phyloP scores from a whole-genome alignment of 192 early-diverging fungal species.

The Umbelopsis sp. region DNA sequence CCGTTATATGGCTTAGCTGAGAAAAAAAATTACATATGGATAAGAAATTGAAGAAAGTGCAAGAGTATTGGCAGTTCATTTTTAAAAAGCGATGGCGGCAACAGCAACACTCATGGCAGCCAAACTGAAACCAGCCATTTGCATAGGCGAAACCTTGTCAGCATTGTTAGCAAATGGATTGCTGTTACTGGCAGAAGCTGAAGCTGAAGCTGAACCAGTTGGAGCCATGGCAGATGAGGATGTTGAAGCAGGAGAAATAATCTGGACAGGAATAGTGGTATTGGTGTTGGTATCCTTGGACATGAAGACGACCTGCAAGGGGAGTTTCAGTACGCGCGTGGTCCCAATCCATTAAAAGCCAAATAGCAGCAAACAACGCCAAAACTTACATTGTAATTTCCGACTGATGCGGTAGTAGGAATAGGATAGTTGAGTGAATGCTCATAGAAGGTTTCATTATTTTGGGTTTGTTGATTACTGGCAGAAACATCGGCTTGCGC shows the following conservation, averaged over 20 bases:
- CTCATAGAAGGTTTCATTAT: slow-evolving; percentile 30
- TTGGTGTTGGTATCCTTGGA: slow-evolving; percentile 24
- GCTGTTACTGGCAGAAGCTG: background rate
- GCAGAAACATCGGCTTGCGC: slow-evolving; percentile 28
- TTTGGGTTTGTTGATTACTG: slow-evolving; percentile 7
- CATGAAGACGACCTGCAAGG: slow-evolving; percentile 28
- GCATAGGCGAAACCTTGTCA: slow-evolving; percentile 16
- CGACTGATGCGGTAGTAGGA: slow-evolving; percentile 26
- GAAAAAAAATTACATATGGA: background rate
- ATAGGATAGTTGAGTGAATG: slow-evolving; percentile 32
- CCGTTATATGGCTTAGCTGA: too few species aligned
- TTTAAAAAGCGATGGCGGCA: slow-evolving; percentile 28
- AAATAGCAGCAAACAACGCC: slow-evolving; percentile 10
- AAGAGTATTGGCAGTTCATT: background rate
- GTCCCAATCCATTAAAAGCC: slow-evolving; percentile 5
- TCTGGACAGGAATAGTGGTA: slow-evolving; percentile 29
- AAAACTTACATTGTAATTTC: slow-evolving; percentile 30
- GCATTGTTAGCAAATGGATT: slow-evolving; percentile 22
- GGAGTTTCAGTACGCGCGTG: background rate
- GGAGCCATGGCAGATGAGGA: background rate
- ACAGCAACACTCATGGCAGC: slow-evolving; percentile 28
- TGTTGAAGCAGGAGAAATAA: slow-evolving; percentile 24
- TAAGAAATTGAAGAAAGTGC: background rate
- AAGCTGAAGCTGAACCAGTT: slow-evolving; percentile 13
- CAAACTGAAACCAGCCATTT: slow-evolving; percentile 22